phyloP scores from a whole-genome alignment of 306 rosid genomes.

The Sindora glabra region DNA sequence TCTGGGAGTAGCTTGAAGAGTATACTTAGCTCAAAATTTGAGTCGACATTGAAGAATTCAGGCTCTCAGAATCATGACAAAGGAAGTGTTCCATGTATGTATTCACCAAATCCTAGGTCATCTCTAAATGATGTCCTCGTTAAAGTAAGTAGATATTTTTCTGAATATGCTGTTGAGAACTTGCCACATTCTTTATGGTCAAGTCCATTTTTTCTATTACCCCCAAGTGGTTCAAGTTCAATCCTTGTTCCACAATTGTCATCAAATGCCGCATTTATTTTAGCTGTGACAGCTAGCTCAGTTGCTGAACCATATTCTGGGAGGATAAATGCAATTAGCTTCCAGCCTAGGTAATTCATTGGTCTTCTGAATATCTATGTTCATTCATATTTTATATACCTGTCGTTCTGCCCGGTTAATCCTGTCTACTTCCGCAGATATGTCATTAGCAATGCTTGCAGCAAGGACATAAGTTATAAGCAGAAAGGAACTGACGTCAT shows the following conservation, averaged over 20 bases:
- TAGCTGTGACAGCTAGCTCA: conserved; percentile 66
- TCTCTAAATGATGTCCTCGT: conserved; percentile 57
- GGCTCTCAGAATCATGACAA: conserved; percentile 38
- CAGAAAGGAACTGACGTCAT: conserved; percentile 74
- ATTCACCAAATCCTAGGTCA: conserved; percentile 55
- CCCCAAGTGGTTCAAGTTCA: conserved; percentile 86
- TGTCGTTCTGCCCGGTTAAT: conserved; percentile 1
- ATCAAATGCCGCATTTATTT: conserved; percentile 58
- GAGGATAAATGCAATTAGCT: conserved; percentile 68
- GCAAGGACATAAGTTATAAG: conserved; percentile 67
- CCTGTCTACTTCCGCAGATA: conserved; percentile 49
- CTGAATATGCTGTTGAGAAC: conserved; percentile 30
- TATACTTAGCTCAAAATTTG: conserved; percentile 19
- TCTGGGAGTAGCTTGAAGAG: conserved; percentile 22
- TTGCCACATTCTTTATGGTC: conserved; percentile 57
- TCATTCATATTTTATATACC: background rate
- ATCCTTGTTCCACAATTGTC: conserved; percentile 64
- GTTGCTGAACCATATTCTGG: conserved; percentile 65
- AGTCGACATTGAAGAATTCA: conserved; percentile 23
- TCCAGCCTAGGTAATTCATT: conserved; percentile 79
- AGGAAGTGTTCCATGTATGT: conserved; percentile 72
- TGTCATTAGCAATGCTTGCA: conserved; percentile 90
- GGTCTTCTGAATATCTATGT: background rate
- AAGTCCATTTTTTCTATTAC: conserved; percentile 65
- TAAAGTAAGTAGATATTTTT: conserved; percentile 45